Percentiles rank a stretch among this genome's conserved stretches.
These are phyloP conservation scores for Yamadazyma friedrichii DNA, from an alignment of 1,139 yeast species.

Conservation along the genomic window DNA sequence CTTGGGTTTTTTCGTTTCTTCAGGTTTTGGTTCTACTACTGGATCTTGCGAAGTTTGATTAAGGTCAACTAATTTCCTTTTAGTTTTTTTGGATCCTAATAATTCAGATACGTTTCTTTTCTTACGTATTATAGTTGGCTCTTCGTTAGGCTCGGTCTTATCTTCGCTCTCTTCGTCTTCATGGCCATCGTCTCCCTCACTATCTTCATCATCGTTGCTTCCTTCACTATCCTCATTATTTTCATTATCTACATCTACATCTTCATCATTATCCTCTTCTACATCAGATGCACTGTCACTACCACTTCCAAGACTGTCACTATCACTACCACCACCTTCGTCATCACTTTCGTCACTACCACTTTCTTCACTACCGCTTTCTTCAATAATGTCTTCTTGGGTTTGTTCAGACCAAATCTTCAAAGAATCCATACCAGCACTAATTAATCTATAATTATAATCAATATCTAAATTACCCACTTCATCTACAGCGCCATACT, in stretches of 20 bases:
- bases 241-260: slow-evolving; percentile 12
- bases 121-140: slow-evolving; percentile 16
- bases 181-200: slow-evolving; percentile 15
- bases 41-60: slow-evolving; percentile 13
- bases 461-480: slow-evolving; percentile 78
- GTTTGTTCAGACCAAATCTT: slow-evolving; percentile 64
- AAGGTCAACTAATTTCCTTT: slow-evolving; percentile 20
- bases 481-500: slow-evolving; percentile 50
- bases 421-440: slow-evolving; percentile 80
- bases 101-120: slow-evolving; percentile 11
- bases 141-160: slow-evolving; percentile 15
- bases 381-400: slow-evolving; percentile 17
- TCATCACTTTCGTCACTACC: slow-evolving; percentile 14
- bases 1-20: slow-evolving; percentile 25
- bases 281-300: slow-evolving; percentile 10
- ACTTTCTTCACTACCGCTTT: slow-evolving; percentile 14
- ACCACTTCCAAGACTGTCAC: slow-evolving; percentile 10
- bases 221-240: slow-evolving; percentile 6
- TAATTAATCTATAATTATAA: slow-evolving; percentile 69
- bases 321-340: slow-evolving; percentile 15
- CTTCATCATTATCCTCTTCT: slow-evolving; percentile 15
- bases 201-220: slow-evolving; percentile 6
- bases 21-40: slow-evolving; percentile 12
- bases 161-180: slow-evolving; percentile 18
- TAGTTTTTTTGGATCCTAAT: slow-evolving; percentile 12